Conservation (phyloP, 805 yeast genomes). For the Saturnispora silvae region DNA sequence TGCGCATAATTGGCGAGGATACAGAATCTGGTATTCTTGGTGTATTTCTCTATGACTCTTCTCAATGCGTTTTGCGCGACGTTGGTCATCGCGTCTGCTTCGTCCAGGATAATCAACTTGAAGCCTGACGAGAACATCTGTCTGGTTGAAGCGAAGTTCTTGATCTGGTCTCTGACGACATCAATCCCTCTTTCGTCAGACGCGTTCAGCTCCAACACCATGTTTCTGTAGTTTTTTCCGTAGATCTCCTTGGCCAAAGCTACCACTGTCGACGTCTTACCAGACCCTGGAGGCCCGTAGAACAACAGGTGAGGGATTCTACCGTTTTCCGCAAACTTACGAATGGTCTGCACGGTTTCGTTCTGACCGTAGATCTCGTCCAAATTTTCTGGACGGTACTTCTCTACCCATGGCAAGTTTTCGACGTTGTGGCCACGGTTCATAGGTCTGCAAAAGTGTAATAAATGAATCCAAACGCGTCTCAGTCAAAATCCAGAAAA, state of each 20-base stretch:
- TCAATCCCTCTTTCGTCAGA: slow-evolving; percentile 97
- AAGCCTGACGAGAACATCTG: slow-evolving; percentile 83
- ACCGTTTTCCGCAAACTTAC: slow-evolving; percentile 74
- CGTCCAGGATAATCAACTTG: slow-evolving; percentile 86
- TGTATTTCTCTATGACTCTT: slow-evolving; percentile 82
- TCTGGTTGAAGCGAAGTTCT: slow-evolving; percentile 90
- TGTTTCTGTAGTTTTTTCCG: slow-evolving; percentile 70
- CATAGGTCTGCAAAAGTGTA: neutral
- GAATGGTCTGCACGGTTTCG: slow-evolving; percentile 74
- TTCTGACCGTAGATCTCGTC: slow-evolving; percentile 90
- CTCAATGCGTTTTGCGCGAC: slow-evolving; percentile 79
- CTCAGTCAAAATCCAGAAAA: neutral
- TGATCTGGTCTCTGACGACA: slow-evolving; percentile 95
- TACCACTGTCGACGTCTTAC: slow-evolving; percentile 79
- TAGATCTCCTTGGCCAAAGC: slow-evolving; percentile 83
- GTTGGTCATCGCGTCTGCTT: slow-evolving; percentile 90
- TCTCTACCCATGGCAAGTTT: slow-evolving; percentile 85
- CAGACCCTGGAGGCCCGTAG: slow-evolving; percentile 94
- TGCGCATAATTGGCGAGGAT: slow-evolving; percentile 93
- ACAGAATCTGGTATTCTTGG: slow-evolving; percentile 91
- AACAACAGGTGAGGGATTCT: slow-evolving; percentile 84
- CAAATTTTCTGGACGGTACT: slow-evolving; percentile 76
- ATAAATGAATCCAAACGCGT: neutral
- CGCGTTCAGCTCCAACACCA: slow-evolving; percentile 93
- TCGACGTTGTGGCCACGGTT: slow-evolving; percentile 21